phyloP scores from a whole-genome alignment of 2,329 filamentous ascomycete genomes.

The Fusarium mundagurra region DNA sequence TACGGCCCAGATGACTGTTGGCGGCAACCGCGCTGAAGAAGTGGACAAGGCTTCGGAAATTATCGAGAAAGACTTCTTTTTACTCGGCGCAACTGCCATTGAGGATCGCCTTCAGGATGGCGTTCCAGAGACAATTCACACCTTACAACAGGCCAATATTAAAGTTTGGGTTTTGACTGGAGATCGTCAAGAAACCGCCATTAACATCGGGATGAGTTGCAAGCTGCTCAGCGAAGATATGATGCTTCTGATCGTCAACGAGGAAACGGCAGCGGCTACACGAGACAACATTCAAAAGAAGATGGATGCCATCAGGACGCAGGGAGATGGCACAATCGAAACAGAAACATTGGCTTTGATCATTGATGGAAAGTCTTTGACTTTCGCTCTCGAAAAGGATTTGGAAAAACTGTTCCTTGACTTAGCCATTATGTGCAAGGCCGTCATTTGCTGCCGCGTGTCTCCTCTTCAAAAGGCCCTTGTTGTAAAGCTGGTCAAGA shows the following conservation, averaged over 20 bases:
- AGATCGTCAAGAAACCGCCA: slow-evolving; percentile 97
- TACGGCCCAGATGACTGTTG: slow-evolving; percentile 86
- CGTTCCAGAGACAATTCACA: slow-evolving; percentile 97
- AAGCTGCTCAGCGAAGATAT: slow-evolving; percentile 99
- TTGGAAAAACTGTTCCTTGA: slow-evolving; percentile 94
- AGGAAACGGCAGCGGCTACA: slow-evolving; percentile 81
- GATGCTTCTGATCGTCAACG: slow-evolving; percentile 96
- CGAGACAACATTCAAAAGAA: slow-evolving; percentile 94
- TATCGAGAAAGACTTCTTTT: slow-evolving; percentile 89
- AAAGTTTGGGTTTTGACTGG: slow-evolving; percentile 99
- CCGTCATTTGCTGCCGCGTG: slow-evolving; percentile 98
- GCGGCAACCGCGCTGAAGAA: slow-evolving; percentile 92
- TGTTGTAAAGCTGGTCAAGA: slow-evolving; percentile 97
- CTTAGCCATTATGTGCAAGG: slow-evolving; percentile 94
- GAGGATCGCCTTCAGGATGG: slow-evolving; percentile 97
- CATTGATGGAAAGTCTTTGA: slow-evolving; percentile 96
- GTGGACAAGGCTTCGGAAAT: slow-evolving; percentile 96
- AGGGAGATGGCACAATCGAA: slow-evolving; percentile 79
- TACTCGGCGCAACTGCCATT: slow-evolving; percentile 95
- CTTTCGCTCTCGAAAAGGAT: slow-evolving; percentile 91
- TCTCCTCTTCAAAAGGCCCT: slow-evolving; percentile 96
- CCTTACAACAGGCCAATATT: slow-evolving; percentile 94
- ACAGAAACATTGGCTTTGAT: slow-evolving; percentile 89
- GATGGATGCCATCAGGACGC: slow-evolving; percentile 85
- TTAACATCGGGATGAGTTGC: slow-evolving; percentile 99